phyloP scores from a whole-genome alignment of 306 rosid genomes.

The Sicyos baderoa region DNA sequence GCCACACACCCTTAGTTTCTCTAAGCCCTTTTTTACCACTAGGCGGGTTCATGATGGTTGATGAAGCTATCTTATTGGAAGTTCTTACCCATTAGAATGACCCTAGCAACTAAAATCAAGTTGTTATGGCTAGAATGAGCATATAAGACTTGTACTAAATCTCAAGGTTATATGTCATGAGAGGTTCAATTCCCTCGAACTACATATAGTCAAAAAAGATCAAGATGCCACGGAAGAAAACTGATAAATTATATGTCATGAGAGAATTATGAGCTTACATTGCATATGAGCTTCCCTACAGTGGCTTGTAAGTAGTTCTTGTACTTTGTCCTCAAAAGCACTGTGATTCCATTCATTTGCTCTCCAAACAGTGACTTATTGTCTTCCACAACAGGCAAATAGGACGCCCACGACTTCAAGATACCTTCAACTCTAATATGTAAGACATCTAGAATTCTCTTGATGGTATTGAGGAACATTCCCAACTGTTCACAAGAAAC shows the following conservation, averaged over 20 bases:
- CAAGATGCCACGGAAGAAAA: background rate
- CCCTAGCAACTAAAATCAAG: too few relatives aligned
- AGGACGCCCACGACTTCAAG: conserved; percentile 86
- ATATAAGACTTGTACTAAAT: too few relatives aligned
- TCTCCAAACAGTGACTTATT: conserved; percentile 74
- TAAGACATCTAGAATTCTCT: conserved; percentile 87
- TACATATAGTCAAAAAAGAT: background rate
- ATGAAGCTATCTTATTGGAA: too few relatives aligned
- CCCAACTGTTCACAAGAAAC: conserved; percentile 51
- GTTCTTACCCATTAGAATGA: too few relatives aligned
- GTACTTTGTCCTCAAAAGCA: conserved; percentile 81
- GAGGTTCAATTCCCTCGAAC: too few relatives aligned
- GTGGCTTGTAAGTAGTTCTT: conserved; percentile 86
- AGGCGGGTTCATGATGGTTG: too few relatives aligned
- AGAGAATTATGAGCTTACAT: conserved; percentile 39
- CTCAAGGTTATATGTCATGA: too few relatives aligned
- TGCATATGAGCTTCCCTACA: conserved; percentile 80
- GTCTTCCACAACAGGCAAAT: conserved; percentile 64
- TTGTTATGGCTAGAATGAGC: too few relatives aligned
- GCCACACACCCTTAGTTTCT: too few relatives aligned
- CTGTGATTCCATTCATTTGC: conserved; percentile 84
- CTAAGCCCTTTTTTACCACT: too few relatives aligned
- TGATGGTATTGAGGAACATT: conserved; percentile 76
- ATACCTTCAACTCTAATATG: conserved; percentile 87
- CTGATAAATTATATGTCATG: background rate